Evolutionary conservation across 768 basidiomycete species (phyloP), one percentile per base, ranked within the genome.

Genomic region (Lentinula sp.): DNA sequence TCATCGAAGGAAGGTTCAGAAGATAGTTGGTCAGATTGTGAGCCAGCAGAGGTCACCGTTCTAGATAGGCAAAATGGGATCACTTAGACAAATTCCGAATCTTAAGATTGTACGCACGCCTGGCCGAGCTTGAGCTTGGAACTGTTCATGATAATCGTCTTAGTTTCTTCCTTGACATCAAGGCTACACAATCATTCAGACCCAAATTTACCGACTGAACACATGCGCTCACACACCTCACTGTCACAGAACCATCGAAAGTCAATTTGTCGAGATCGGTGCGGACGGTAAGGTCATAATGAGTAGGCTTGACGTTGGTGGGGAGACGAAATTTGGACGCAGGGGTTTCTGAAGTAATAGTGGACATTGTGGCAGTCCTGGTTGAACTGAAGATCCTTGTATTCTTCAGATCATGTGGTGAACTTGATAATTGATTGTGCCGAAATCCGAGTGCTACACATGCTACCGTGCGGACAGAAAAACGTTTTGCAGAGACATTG

Each of bases 221-320:
- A 32, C 33, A 20, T 13, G 48, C 45, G 23, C 28, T 8, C 8
- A 60, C 50, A 20, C 28, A 60, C 59, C 50, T 60, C 63, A 84
- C 78, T 64, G 77, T 77, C 48, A 81, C 84, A 15, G 77, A 72
- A 39, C 89, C 90, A 33, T 79, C 70, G 70, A 87, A 91, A 15
- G 73, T 77, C 59, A 81, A 74, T n/a, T 73, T 74, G 48, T 81
- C 74, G 52, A 91, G 79, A 66, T 91, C 86, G 4, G 85, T 86
- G 64, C 77, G 76, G 66, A 87, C 68, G 48, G 77, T 79, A 45
- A 87, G 66, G 62, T 84, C 79, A 65, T 87, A 87, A 67, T 86
- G 83, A 3, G 69, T 76, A 20, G 85, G 83, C 63, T 70, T 76
- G n/a, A 79, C 72, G 61, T 79, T 70, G 3, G 72, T 73, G 10